Conservation (phyloP, 2,329 filamentous ascomycete species). For the Colletotrichum salicis region DNA sequence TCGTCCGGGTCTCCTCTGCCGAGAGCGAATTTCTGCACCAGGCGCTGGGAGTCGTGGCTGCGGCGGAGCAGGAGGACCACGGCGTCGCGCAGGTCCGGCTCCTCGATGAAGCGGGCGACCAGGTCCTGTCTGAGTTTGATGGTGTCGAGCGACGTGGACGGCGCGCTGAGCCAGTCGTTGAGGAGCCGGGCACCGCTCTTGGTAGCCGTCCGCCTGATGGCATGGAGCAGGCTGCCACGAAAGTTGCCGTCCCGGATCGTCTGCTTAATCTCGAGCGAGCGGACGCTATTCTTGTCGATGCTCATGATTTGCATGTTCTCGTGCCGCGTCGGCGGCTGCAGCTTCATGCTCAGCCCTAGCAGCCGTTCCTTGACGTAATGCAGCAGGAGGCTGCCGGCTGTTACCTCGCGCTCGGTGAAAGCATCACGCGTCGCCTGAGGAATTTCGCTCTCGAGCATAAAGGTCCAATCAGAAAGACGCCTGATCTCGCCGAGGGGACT, state of each 20-base stretch:
- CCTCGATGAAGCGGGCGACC: slow-evolving; percentile 77
- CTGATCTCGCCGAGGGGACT: slow-evolving; percentile 60
- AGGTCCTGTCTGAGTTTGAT: slow-evolving; percentile 86
- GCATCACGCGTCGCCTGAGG: slow-evolving; percentile 58
- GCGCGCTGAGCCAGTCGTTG: slow-evolving; percentile 86
- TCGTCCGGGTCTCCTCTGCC: slow-evolving; percentile 94
- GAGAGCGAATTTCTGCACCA: slow-evolving; percentile 94
- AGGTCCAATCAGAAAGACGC: slow-evolving; percentile 73
- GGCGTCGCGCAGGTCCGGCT: slow-evolving; percentile 75
- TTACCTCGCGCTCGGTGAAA: slow-evolving; percentile 77
- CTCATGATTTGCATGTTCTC: slow-evolving; percentile 82
- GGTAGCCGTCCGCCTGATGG: slow-evolving; percentile 89
- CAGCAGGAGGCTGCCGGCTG: slow-evolving; percentile 82
- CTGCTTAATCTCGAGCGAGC: slow-evolving; percentile 87
- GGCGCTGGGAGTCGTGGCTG: slow-evolving; percentile 86
- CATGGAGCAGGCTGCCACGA: slow-evolving; percentile 87
- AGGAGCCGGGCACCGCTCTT: slow-evolving; percentile 89
- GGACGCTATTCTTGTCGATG: slow-evolving; percentile 92
- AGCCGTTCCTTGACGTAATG: slow-evolving; percentile 85
- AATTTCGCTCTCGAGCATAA: slow-evolving; percentile 81
- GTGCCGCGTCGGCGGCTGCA: slow-evolving; percentile 83
- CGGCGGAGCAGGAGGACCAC: slow-evolving; percentile 75
- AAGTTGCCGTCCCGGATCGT: slow-evolving; percentile 84
- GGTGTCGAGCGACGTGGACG: slow-evolving; percentile 84
- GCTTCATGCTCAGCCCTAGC: slow-evolving; percentile 79